Percentiles rank a stretch among this genome's conserved stretches.
Evolutionary conservation across 176 grass and related monocot species (phyloP).

Genomic region (Paspalum vaginatum): DNA sequence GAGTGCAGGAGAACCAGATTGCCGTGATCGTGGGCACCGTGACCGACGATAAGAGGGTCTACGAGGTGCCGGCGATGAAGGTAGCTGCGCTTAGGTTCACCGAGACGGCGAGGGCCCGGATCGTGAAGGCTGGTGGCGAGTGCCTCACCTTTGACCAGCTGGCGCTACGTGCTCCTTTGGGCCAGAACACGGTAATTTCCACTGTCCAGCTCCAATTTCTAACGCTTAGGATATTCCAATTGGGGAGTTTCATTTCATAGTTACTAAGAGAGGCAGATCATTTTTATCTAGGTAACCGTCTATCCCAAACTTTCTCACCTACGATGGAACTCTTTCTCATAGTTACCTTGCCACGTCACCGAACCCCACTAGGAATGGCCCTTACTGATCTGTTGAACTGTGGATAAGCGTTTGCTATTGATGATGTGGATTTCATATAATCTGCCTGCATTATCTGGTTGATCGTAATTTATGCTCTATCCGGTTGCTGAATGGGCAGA

Average conservation of each 20-base stretch:
- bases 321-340: no score
- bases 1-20: conserved; percentile 60
- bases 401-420: neutral
- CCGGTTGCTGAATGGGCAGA: neutral
- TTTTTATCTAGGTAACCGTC: no score
- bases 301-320: no score
- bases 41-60: conserved; percentile 83
- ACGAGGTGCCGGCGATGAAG: conserved; percentile 77
- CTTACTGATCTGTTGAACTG: neutral
- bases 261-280: no score
- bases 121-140: conserved; percentile 70
- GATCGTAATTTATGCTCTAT: neutral
- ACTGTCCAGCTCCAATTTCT: neutral
- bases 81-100: conserved; percentile 85
- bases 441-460: neutral
- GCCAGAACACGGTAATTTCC: conserved; percentile 66
- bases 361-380: no score
- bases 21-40: conserved; percentile 73
- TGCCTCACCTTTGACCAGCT: conserved; percentile 87
- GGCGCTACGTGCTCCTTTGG: conserved; percentile 63
- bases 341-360: no score
- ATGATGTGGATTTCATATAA: neutral
- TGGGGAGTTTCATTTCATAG: no score
- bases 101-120: conserved; percentile 74
- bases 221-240: no score